These are phyloP conservation scores for Aspergillus puulaauensis DNA, from an alignment of 2,329 filamentous ascomycete species.

Conservation along the genomic window DNA sequence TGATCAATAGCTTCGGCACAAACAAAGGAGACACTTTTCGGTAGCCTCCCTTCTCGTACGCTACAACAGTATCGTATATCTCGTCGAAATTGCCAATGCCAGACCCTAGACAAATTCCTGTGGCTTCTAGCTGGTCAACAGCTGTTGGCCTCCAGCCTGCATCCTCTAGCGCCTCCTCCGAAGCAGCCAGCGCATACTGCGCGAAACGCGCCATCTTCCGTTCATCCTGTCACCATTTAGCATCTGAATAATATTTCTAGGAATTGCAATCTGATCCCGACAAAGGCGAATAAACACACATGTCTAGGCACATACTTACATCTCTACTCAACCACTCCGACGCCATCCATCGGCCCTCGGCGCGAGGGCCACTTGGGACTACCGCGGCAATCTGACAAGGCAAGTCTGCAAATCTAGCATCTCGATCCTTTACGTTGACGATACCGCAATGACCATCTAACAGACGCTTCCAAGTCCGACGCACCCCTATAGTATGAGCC, in stretches of 20 bases:
- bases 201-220: slow-evolving; percentile 88
- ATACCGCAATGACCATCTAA: slow-evolving; percentile 79
- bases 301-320: slow-evolving; percentile 27
- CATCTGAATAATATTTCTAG: background rate
- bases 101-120: slow-evolving; percentile 89
- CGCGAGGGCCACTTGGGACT: slow-evolving; percentile 62
- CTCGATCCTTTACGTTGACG: slow-evolving; percentile 65
- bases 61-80: slow-evolving; percentile 78
- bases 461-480: slow-evolving; percentile 76
- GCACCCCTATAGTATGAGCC: slow-evolving; percentile 53
- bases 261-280: background rate
- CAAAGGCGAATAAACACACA: background rate
- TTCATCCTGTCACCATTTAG: slow-evolving; percentile 49
- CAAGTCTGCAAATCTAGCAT: slow-evolving; percentile 66
- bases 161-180: slow-evolving; percentile 81
- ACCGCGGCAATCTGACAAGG: slow-evolving; percentile 84
- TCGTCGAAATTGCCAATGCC: slow-evolving; percentile 94
- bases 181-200: slow-evolving; percentile 85
- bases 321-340: slow-evolving; percentile 46
- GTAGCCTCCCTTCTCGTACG: slow-evolving; percentile 76
- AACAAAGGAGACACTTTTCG: slow-evolving; percentile 91
- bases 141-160: slow-evolving; percentile 69
- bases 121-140: slow-evolving; percentile 67
- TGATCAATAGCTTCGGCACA: slow-evolving; percentile 89
- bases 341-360: slow-evolving; percentile 44